Conservation (phyloP, 1,284 basidiomycete species). For the Takashimella koratensis region DNA sequence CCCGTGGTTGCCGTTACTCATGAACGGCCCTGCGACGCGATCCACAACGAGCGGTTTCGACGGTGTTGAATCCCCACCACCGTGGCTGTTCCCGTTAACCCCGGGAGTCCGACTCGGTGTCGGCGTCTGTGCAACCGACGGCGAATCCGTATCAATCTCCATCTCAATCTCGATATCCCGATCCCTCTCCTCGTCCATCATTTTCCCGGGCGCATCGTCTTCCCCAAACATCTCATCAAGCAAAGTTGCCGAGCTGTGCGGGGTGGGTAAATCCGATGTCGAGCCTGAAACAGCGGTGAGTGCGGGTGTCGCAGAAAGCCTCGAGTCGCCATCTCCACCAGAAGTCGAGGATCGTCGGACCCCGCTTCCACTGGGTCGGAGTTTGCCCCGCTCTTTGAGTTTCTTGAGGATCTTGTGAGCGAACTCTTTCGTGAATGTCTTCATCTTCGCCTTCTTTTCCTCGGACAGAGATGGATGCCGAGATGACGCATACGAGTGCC, state of each 20-base stretch:
- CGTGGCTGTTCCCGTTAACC: not conserved
- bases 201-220: slow-evolving; percentile 5
- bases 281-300: slow-evolving; percentile 3
- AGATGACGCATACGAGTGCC: slow-evolving; percentile 66
- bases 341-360: not conserved
- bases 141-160: slow-evolving; percentile 2
- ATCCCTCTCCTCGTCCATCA: not conserved
- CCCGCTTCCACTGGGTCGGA: slow-evolving; percentile 9
- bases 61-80: not conserved
- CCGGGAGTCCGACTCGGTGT: not conserved
- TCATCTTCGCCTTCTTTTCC: slow-evolving; percentile 85
- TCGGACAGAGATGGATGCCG: slow-evolving; percentile 72
- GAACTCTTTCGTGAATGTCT: slow-evolving; percentile 88
- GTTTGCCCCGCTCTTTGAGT: slow-evolving; percentile 45
- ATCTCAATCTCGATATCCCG: slow-evolving; percentile 6
- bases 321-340: not conserved
- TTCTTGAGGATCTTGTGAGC: slow-evolving; percentile 48
- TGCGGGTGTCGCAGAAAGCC: slow-evolving; percentile 2
- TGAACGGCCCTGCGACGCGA: not conserved
- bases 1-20: not conserved
- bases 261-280: not conserved
- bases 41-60: not conserved
- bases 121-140: not conserved
- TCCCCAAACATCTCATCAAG: slow-evolving; percentile 20
- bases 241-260: slow-evolving; percentile 4